Conservation (phyloP, 129 eudicot species). For the Heracleum sosnowskyi region DNA sequence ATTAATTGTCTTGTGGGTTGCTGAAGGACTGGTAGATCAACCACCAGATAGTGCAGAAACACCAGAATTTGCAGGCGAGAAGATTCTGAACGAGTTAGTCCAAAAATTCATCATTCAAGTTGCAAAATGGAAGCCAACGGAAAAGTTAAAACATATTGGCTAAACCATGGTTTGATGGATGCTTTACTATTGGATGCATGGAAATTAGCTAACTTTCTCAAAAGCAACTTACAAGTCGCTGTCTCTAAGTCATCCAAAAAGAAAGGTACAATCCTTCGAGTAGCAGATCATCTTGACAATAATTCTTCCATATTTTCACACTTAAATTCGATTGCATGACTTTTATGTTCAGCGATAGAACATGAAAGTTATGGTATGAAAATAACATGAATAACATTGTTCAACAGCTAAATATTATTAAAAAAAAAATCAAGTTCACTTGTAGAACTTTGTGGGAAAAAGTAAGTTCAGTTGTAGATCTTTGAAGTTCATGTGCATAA, state of each 20-base stretch:
- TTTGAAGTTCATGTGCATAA: too few species aligned
- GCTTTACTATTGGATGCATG: neutral
- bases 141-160: slow-evolving; percentile 6
- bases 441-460: too few species aligned
- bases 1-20: slow-evolving; percentile 14
- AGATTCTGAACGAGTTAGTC: slow-evolving; percentile 6
- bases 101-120: slow-evolving; percentile 8
- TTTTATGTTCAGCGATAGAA: too few species aligned
- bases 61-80: neutral
- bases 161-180: neutral
- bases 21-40: slow-evolving; percentile 12
- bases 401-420: too few species aligned
- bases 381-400: too few species aligned
- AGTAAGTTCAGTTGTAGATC: too few species aligned
- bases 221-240: neutral
- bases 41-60: neutral
- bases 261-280: neutral
- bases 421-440: too few species aligned
- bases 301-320: slow-evolving; percentile 3
- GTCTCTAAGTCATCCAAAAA: neutral
- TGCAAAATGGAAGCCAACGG: slow-evolving; percentile 8
- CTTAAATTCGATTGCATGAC: too few species aligned
- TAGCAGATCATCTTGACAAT: slow-evolving; percentile 11
- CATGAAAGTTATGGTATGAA: too few species aligned
- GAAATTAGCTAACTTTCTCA: neutral